Conservation (phyloP, 345 rosid species). For the Eucalyptus camaldulensis region DNA sequence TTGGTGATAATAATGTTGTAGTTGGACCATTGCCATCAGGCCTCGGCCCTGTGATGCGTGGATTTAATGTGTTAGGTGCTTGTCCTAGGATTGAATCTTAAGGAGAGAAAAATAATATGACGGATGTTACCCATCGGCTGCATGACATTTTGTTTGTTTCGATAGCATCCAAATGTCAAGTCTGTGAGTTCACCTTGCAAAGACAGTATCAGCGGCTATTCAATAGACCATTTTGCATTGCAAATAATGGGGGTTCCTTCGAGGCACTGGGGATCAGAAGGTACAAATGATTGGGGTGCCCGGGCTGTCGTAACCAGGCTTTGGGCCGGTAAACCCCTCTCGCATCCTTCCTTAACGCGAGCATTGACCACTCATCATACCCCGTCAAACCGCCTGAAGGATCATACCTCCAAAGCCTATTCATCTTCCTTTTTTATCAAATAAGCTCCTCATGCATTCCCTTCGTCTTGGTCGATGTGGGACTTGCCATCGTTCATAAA, state of each 20-base stretch:
- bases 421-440: background rate
- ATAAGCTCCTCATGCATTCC: background rate
- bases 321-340: slow-evolving; percentile 28
- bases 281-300: slow-evolving; percentile 12
- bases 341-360: slow-evolving; percentile 9
- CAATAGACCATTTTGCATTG: no score
- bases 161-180: no score
- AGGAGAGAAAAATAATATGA: no score
- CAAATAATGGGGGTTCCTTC: background rate
- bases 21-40: no score
- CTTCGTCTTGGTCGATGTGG: slow-evolving; percentile 12
- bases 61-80: no score
- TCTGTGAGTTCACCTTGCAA: no score
- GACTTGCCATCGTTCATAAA: background rate
- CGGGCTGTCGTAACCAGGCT: slow-evolving; percentile 48
- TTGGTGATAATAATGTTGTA: slow-evolving; percentile 15
- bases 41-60: no score
- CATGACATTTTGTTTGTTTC: no score
- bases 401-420: no score
- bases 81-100: no score
- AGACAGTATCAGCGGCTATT: no score
- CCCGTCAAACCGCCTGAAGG: slow-evolving; percentile 54
- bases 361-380: slow-evolving; percentile 37
- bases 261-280: background rate
- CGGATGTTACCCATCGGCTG: no score